These are phyloP conservation scores for Castanea sativa DNA, from an alignment of 306 rosid genomes.

Conservation along the genomic window DNA sequence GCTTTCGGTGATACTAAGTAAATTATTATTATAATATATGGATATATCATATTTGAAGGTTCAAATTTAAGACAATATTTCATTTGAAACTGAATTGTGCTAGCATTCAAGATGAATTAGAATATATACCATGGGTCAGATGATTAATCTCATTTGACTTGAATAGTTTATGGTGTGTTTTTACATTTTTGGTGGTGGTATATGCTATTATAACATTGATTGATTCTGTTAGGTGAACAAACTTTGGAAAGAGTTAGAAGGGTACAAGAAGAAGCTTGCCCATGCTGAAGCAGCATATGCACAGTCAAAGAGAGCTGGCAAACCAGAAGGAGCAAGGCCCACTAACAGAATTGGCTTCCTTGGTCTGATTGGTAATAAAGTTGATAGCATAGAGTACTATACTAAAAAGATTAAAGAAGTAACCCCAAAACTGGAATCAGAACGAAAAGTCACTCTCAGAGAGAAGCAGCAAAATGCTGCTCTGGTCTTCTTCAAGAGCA, in stretches of 20 bases:
- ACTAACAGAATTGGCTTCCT: conserved; percentile 71
- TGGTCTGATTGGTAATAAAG: conserved; percentile 74
- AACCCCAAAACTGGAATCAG: conserved; percentile 59
- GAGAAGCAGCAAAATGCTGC: conserved; percentile 88
- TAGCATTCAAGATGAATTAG: conserved; percentile 2
- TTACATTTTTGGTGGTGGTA: not conserved
- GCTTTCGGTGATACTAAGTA: not conserved
- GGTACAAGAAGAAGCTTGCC: conserved; percentile 67
- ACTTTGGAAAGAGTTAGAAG: conserved; percentile 65
- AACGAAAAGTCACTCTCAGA: conserved; percentile 74
- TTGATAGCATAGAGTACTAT: conserved; percentile 73
- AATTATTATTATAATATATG: not conserved
- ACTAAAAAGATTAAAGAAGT: conserved; percentile 55
- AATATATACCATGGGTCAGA: not conserved
- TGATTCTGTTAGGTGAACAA: conserved; percentile 58
- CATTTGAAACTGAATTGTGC: not conserved
- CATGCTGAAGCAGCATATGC: conserved; percentile 67
- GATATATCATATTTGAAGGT: not conserved
- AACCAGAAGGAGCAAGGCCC: conserved; percentile 76
- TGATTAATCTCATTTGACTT: not conserved
- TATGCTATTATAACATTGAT: conserved; percentile 12
- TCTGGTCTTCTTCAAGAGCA: conserved; percentile 61
- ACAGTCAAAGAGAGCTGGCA: conserved; percentile 48
- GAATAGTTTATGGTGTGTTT: not conserved
- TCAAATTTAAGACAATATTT: not conserved